Conservation (phyloP, 1,284 basidiomycete genomes). For the Ustilago cynodontis region DNA sequence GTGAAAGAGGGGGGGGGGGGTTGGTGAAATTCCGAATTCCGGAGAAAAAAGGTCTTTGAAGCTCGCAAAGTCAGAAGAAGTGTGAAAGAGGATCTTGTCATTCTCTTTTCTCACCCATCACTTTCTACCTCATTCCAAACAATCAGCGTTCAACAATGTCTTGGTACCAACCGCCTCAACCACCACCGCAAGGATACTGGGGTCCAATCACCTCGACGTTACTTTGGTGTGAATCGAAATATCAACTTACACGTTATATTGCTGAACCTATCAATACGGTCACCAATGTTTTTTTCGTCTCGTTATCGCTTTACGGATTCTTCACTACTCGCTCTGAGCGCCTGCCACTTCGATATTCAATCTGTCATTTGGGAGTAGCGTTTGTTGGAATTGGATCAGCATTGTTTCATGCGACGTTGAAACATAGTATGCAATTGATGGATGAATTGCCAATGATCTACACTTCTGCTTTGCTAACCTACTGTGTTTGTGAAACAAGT, state of each 20-base stretch:
- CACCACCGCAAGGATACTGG: conserved; percentile 57
- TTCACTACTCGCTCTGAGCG: conserved; percentile 24
- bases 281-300: conserved; percentile 72
- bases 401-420: conserved; percentile 67
- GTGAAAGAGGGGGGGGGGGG: too few relatives aligned
- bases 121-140: too few relatives aligned
- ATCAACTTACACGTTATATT: conserved; percentile 58
- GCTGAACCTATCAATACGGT: conserved; percentile 67
- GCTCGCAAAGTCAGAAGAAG: too few relatives aligned
- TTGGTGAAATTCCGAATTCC: too few relatives aligned
- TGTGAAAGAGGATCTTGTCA: too few relatives aligned
- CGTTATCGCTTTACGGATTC: conserved; percentile 70
- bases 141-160: conserved; percentile 40
- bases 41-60: too few relatives aligned
- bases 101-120: too few relatives aligned
- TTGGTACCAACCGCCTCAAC: conserved; percentile 31
- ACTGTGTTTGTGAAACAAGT: conserved; percentile 59
- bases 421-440: conserved; percentile 63
- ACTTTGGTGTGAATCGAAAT: conserved; percentile 68
- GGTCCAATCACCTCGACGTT: conserved; percentile 63
- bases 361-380: conserved; percentile 59
- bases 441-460: conserved; percentile 71
- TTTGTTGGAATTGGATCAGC: conserved; percentile 60
- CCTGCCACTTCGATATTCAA: conserved; percentile 55
- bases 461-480: conserved; percentile 56